These are phyloP conservation scores for Solanum chiquidenum DNA, from an alignment of 257 asterid genomes.

Conservation along the genomic window DNA sequence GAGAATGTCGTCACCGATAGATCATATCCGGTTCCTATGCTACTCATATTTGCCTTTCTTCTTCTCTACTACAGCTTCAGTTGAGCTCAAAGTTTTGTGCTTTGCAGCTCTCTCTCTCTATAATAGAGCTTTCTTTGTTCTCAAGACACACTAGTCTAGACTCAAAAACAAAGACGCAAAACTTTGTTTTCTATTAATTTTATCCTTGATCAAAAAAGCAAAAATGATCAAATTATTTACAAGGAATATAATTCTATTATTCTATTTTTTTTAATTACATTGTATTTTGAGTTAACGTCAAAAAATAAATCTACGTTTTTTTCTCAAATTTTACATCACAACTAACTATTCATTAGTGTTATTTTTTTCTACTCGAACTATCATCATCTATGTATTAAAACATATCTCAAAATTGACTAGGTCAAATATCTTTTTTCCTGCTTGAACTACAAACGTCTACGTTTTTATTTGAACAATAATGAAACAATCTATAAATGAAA, in stretches of 20 bases:
- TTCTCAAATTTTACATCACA: neutral
- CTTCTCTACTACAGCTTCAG: neutral
- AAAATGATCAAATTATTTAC: neutral
- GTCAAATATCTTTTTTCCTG: neutral
- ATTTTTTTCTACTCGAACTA: too few relatives aligned
- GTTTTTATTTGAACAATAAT: too few relatives aligned
- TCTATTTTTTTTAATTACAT: too few relatives aligned
- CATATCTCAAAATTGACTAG: too few relatives aligned
- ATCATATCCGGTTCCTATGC: slow-evolving; percentile 94
- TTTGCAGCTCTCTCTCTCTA: neutral
- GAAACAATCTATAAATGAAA: too few relatives aligned
- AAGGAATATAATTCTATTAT: neutral
- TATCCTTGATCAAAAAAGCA: neutral
- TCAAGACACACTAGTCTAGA: slow-evolving; percentile 16
- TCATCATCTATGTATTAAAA: too few relatives aligned
- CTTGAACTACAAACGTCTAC: neutral
- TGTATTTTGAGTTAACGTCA: neutral
- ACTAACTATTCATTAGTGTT: too few relatives aligned
- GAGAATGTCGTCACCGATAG: slow-evolving; percentile 87
- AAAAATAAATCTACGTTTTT: neutral
- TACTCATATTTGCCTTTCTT: slow-evolving; percentile 44
- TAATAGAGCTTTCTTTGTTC: slow-evolving; percentile 25
- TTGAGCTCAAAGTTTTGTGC: neutral
- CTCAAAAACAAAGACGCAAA: too few relatives aligned
- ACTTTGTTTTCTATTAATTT: too few relatives aligned